Evolutionary conservation across 148 eudicot species (phyloP), one percentile per base, ranked within the genome.

Genomic region (Rhododendron ferrugineum): DNA sequence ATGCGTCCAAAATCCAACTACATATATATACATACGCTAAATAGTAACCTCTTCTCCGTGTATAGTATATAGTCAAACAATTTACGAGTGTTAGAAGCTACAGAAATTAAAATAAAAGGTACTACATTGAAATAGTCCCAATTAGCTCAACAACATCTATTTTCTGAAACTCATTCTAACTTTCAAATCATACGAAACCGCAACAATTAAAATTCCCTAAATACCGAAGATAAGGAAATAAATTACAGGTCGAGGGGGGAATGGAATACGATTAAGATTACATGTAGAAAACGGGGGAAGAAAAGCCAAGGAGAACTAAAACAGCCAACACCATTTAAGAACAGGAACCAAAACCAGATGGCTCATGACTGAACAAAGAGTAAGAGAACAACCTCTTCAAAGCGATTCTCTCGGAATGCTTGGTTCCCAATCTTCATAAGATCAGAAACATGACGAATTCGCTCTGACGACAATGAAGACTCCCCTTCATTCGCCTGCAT

Each of bases 401-500:
- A 91, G 66, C 89, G 86, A 32, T 84, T 83, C 9, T 83, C 89
- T 56, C 93, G 95, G 83, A 90, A 95, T 11, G 98, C 97, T 78
- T 81, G 90, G 93, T 94, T 96, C 47, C 96, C 99, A 70, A 36
- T 75, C 85, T 91, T 86, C 86, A 96, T 90, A 54, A 94, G 89
- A 77, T 95, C 93, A 72, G 87, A 91, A 73, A 93, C 91, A 91
- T 94, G 94, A 32, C 87, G 88, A 82, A 90, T 88, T 74, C 92
- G 85, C 56, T 92, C 94, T 34, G 83, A 75, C 2, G 96, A 88
- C 88, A 94, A 81, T 32, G 93, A 87, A 18, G 88, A 74, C 47
- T 83, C 89, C 75, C 79, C 85, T 44, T 30, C 87, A 60, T 60
- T 18, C 28, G 54, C 64, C 87, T 86, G 87, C 87, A 68, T 8